Conservation (phyloP, 2,329 filamentous ascomycete genomes). For the Phialocephala sp. region DNA sequence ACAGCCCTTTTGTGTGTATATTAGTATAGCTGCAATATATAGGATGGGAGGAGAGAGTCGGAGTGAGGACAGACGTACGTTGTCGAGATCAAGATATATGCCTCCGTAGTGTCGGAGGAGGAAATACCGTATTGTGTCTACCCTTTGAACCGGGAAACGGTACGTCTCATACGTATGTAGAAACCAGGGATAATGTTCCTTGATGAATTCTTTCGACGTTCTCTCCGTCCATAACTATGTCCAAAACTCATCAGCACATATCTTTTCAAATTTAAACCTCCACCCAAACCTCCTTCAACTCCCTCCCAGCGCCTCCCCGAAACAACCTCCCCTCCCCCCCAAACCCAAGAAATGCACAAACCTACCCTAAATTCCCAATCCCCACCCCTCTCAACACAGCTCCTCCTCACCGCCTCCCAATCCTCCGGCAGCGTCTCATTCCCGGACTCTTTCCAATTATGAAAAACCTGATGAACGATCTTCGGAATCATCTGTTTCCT, state of each 20-base stretch:
- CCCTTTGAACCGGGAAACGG: slow-evolving; percentile 72
- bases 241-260: slow-evolving; percentile 7
- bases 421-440: slow-evolving; percentile 71
- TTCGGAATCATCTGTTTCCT: slow-evolving; percentile 68
- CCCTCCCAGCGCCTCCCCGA: too few relatives aligned
- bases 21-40: too few relatives aligned
- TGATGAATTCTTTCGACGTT: slow-evolving; percentile 70
- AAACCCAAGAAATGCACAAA: slow-evolving; percentile 19
- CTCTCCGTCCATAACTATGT: slow-evolving; percentile 74
- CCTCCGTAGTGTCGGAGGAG: slow-evolving; percentile 74
- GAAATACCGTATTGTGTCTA: slow-evolving; percentile 77
- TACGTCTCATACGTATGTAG: slow-evolving; percentile 73
- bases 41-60: too few relatives aligned
- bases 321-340: too few relatives aligned
- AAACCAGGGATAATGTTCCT: slow-evolving; percentile 73
- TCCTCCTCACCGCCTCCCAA: slow-evolving; percentile 69
- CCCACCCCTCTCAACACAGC: slow-evolving; percentile 69
- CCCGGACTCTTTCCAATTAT: slow-evolving; percentile 21
- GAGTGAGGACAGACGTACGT: slow-evolving; percentile 38
- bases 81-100: slow-evolving; percentile 72
- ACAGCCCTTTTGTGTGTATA: too few relatives aligned
- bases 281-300: too few relatives aligned
- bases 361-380: slow-evolving; percentile 76
- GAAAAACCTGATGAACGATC: slow-evolving; percentile 73
- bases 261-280: too few relatives aligned